Conservation (phyloP, 257 asterid genomes). For the Ocimum tenuiflorum region DNA sequence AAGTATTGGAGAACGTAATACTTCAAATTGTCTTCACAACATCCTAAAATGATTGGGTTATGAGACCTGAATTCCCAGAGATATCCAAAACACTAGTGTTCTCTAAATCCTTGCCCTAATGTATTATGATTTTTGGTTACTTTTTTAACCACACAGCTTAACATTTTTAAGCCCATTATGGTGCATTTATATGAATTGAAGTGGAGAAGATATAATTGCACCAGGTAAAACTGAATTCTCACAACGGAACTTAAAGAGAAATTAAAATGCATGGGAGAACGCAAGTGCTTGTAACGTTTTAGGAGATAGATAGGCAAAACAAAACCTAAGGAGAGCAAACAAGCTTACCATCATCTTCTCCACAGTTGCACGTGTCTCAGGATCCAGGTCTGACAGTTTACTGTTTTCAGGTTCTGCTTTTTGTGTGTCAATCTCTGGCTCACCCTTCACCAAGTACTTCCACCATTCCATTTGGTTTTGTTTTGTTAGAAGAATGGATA, state of each 20-base stretch:
- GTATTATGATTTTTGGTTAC: not conserved
- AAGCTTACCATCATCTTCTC: constrained; percentile 81
- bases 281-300: no score
- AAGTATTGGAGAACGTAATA: not conserved
- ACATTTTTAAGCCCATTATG: not conserved
- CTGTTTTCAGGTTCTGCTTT: constrained; percentile 84
- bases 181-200: no score
- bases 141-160: not conserved
- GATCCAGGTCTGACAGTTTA: constrained; percentile 67
- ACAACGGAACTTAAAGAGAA: no score
- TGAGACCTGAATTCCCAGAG: not conserved
- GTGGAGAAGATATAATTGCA: no score
- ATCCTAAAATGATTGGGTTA: not conserved
- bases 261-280: no score
- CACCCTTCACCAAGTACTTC: constrained; percentile 85
- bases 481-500: constrained; percentile 71
- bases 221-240: no score
- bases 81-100: not conserved
- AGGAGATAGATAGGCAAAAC: no score
- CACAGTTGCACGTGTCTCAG: constrained; percentile 79
- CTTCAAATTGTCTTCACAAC: not conserved
- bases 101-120: not conserved
- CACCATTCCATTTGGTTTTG: constrained; percentile 93
- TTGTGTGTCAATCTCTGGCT: constrained; percentile 76
- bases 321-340: no score